These are phyloP conservation scores for Kuraishia borneana DNA, from an alignment of 805 yeast species.

Conservation along the genomic window DNA sequence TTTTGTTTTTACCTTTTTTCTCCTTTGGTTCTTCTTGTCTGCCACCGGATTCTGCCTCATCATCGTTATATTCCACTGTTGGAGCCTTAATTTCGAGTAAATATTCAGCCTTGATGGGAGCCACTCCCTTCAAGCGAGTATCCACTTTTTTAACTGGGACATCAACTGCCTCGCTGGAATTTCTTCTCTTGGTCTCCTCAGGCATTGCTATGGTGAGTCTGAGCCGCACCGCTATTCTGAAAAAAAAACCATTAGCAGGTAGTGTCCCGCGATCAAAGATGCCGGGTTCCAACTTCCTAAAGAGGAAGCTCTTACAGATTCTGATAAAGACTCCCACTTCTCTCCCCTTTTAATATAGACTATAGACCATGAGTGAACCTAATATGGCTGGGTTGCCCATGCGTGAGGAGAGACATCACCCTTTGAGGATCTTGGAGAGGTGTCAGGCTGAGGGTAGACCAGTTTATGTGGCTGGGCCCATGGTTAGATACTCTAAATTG, in stretches of 20 bases:
- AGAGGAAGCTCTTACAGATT: too few relatives aligned
- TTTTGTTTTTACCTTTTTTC: slow-evolving; percentile 25
- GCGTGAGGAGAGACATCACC: slow-evolving; percentile 37
- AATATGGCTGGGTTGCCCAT: slow-evolving; percentile 8
- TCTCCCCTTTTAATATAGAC: too few relatives aligned
- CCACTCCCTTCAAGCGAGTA: slow-evolving; percentile 46
- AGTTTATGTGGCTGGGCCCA: slow-evolving; percentile 76
- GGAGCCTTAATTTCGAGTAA: slow-evolving; percentile 24
- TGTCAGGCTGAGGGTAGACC: slow-evolving; percentile 39
- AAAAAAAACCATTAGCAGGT: background rate
- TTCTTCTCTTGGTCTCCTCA: slow-evolving; percentile 3
- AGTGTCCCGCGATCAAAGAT: background rate
- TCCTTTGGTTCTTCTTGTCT: slow-evolving; percentile 31
- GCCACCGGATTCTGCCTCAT: slow-evolving; percentile 32
- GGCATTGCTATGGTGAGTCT: slow-evolving; percentile 3
- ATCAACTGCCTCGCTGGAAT: slow-evolving; percentile 3
- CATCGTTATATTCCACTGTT: slow-evolving; percentile 24
- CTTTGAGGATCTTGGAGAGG: slow-evolving; percentile 36
- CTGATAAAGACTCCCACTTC: too few relatives aligned
- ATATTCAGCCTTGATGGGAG: slow-evolving; percentile 66
- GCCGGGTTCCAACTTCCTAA: too few relatives aligned
- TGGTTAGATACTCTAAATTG: slow-evolving; percentile 92
- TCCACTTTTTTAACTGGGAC: slow-evolving; percentile 11
- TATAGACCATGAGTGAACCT: background rate
- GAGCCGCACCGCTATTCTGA: slow-evolving; percentile 1